Evolutionary conservation across 805 yeast species (phyloP).

Genomic region (Metschnikowia rubicola): DNA sequence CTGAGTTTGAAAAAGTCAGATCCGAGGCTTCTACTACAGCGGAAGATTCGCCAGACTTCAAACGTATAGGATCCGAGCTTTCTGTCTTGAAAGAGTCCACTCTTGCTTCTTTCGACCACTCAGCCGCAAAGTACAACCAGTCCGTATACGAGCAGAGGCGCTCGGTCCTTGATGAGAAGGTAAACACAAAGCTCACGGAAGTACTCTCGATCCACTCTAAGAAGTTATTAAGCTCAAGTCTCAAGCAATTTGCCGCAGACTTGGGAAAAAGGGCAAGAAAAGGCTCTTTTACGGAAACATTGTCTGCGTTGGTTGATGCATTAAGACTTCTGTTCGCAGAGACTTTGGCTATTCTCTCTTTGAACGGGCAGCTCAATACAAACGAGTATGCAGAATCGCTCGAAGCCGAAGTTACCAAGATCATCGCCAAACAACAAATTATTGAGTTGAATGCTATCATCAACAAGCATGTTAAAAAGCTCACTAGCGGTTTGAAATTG

Average conservation of each 20-base stretch:
- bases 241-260: conserved; percentile 9
- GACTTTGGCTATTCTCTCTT: conserved; percentile 21
- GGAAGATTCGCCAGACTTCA: conserved; percentile 35
- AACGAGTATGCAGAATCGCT: conserved; percentile 15
- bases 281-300: conserved; percentile 14
- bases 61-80: conserved; percentile 44
- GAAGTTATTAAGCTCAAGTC: conserved; percentile 8
- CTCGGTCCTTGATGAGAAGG: conserved; percentile 41
- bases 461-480: conserved; percentile 43
- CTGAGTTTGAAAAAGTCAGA: conserved; percentile 16
- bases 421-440: conserved; percentile 36
- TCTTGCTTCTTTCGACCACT: conserved; percentile 55
- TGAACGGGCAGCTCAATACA: conserved; percentile 28
- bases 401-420: conserved; percentile 11
- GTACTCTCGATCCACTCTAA: conserved; percentile 36
- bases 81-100: conserved; percentile 43
- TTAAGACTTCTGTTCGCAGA: conserved; percentile 13
- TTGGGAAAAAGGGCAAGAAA: conserved; percentile 12
- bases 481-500: conserved; percentile 48
- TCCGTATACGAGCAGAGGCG: conserved; percentile 67
- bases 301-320: conserved; percentile 11
- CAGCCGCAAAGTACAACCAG: conserved; percentile 72
- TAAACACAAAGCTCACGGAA: conserved; percentile 42
- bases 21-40: conserved; percentile 3
- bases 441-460: conserved; percentile 32